Evolutionary conservation across 2,329 filamentous ascomycete species (phyloP), one percentile per base, ranked within the genome.

Genomic region (Aspergillus felis): DNA sequence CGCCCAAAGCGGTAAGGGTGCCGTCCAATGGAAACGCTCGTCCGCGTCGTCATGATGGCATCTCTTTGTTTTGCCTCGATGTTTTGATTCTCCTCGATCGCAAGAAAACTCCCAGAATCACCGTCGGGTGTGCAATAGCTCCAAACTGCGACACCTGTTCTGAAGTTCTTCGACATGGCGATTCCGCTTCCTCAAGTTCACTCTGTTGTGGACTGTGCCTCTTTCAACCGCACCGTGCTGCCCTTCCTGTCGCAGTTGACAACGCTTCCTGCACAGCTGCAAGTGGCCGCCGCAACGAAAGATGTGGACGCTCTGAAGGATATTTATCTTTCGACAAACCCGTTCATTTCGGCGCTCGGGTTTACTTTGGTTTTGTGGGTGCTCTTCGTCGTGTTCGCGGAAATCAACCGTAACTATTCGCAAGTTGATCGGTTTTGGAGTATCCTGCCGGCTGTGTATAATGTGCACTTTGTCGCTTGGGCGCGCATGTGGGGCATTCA

Each of bases 401-500:
- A 97, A 74, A 76, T 91, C 77, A 97, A 95, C 76, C 84, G 84
- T 68, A 99, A 99, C 75, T 97, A 92, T 74, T 97, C 92, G n/a
- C 94, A 99, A 76, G 88, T 99, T 46, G 94, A 99, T 74, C 86
- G 94, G 51, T 78, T 88, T 66, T 99, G 94, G 94, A 94, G 91
- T 70, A 81, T 99, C 59, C 77, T 99, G 52, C 94, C 94, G 1
- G 88, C 90, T 7, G 69, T 96, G 52, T 97, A 96, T 76, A 89
- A 94, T 71, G 82, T 86, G 5, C 92, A 99, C 74, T 94, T 90
- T 71, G 84, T 86, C 41, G 67, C 86, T n/a, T 99, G 92, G 87
- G 89, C 92, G 44, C 88, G 89, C 65, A 68, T 93, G 61, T 84
- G 87, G 47, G 89, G 87, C 1, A 69, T 96, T 0, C 83, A 87